Base-by-base conservation (phyloP, 345 rosid genomes). In the Hirschfeldia incana region DNA sequence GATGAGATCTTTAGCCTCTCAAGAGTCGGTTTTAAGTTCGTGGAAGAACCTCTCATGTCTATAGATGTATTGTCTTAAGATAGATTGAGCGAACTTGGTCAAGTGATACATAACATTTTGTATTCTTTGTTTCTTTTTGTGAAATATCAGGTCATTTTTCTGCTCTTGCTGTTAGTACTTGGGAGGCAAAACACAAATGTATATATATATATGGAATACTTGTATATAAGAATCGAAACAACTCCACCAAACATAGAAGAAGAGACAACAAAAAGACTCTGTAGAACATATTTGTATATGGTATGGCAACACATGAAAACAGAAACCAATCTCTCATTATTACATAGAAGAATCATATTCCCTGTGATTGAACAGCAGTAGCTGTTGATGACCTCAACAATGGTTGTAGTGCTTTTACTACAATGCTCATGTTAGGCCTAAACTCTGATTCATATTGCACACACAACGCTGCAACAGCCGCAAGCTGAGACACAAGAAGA, bases 391-490 rank as follows among this genome's bases (percentile, higher is more conserved):
- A 87, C 83, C 88, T 87, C 82, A 88, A 60, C 72, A 94, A 81
- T 5, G 97, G 98, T 75, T 89, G 94, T 12, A 94, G 90, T 44
- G 97, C 97, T 88, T 92, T 94, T 7, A 94, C 97, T 27, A 91
- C 98, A 12, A 91, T 92, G 87, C 98, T 94, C 97, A 91, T 91
- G 84, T 92, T 92, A 27, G 94, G 98, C 80, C 97, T 89, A 79
- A 94, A 94, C 85, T 90, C 98, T 39, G 98, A 92, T 79, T 94
- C 98, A 29, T 88, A 92, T 83, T 94, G 97, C 85, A 92, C 94
- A 51, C 97, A 91, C 80, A 94, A 84, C 9, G 95, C 97, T 76
- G 97, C 97, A 2, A 94, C 97, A 2, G 97, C 94, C 37, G 98
- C 98, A 75, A 92, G 85, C 97, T 94, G 86, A 80, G 75, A 29